phyloP scores from a whole-genome alignment of 2,329 filamentous ascomycete genomes.

The Macroventuria anomochaeta region DNA sequence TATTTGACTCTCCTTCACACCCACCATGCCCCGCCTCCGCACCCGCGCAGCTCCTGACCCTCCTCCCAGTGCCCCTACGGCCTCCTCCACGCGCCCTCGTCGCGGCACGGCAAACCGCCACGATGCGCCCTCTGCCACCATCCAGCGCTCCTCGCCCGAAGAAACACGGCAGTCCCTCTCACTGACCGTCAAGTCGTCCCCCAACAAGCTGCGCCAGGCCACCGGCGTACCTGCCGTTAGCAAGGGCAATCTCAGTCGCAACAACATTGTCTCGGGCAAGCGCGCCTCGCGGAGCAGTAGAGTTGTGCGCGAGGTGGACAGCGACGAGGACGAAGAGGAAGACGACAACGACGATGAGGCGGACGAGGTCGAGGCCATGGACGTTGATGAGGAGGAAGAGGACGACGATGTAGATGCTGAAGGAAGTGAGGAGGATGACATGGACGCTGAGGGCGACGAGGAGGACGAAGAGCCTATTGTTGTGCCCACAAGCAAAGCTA shows the following conservation, averaged over 20 bases:
- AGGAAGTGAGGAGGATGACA: conserved; percentile 40
- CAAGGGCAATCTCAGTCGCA: conserved; percentile 41
- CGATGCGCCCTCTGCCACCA: conserved; percentile 41
- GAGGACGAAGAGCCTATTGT: conserved; percentile 48
- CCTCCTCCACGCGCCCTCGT: conserved; percentile 47
- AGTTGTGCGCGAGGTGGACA: conserved; percentile 49
- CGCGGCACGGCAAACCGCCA: conserved; percentile 44
- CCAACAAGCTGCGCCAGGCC: conserved; percentile 57
- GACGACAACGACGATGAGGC: conserved; percentile 49
- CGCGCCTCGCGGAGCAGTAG: conserved; percentile 48
- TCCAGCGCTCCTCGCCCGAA: conserved; percentile 51
- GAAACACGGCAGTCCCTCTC: conserved; percentile 54
- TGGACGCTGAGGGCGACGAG: conserved; percentile 49
- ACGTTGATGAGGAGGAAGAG: conserved; percentile 50
- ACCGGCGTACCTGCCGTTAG: conserved; percentile 45
- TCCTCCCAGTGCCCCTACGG: conserved; percentile 45
- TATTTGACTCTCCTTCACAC: conserved; percentile 16
- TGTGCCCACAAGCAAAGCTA: conserved; percentile 36
- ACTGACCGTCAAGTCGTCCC: conserved; percentile 58
- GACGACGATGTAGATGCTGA: conserved; percentile 45
- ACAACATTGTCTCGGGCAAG: conserved; percentile 48
- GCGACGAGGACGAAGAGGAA: conserved; percentile 52
- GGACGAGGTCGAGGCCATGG: conserved; percentile 50
- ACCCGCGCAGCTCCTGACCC: conserved; percentile 45
- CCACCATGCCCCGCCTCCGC: conserved; percentile 47